Percentiles rank a stretch among this genome's conserved stretches.
Conservation (phyloP, 2,329 filamentous ascomycete species). For the Chlorencoelia australis region DNA sequence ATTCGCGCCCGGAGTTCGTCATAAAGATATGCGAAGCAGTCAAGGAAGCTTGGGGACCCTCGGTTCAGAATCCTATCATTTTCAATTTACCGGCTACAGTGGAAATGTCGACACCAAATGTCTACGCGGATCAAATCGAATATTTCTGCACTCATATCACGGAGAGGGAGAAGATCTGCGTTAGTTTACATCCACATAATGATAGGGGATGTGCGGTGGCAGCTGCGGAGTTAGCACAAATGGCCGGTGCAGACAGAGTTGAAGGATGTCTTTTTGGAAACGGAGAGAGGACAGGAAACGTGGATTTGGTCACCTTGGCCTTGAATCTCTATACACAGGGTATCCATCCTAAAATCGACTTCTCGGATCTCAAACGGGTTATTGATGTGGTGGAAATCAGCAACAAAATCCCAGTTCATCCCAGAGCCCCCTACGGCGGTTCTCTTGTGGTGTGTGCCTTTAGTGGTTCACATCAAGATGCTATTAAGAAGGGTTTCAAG, state of each 20-base stretch:
- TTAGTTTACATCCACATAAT: conserved; percentile 91
- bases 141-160: conserved; percentile 83
- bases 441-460: conserved; percentile 89
- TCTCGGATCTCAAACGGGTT: conserved; percentile 76
- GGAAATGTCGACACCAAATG: conserved; percentile 87
- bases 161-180: conserved; percentile 76
- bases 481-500: conserved; percentile 88
- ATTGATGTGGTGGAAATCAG: conserved; percentile 85
- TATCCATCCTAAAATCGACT: conserved; percentile 74
- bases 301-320: conserved; percentile 85
- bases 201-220: conserved; percentile 85
- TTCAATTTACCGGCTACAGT: conserved; percentile 97
- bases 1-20: conserved; percentile 75
- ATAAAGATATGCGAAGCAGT: conserved; percentile 83
- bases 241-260: conserved; percentile 90
- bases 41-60: conserved; percentile 85
- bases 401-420: conserved; percentile 91
- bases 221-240: conserved; percentile 84
- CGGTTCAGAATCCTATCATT: conserved; percentile 71
- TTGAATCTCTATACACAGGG: conserved; percentile 95
- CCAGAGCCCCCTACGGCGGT: conserved; percentile 81
- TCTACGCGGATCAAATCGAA: conserved; percentile 94
- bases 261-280: conserved; percentile 93
- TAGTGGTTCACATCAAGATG: conserved; percentile 86
- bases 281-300: conserved; percentile 90